These are phyloP conservation scores for Babesia bovis DNA, from an alignment of 169 alveolate genomes.

Conservation along the genomic window DNA sequence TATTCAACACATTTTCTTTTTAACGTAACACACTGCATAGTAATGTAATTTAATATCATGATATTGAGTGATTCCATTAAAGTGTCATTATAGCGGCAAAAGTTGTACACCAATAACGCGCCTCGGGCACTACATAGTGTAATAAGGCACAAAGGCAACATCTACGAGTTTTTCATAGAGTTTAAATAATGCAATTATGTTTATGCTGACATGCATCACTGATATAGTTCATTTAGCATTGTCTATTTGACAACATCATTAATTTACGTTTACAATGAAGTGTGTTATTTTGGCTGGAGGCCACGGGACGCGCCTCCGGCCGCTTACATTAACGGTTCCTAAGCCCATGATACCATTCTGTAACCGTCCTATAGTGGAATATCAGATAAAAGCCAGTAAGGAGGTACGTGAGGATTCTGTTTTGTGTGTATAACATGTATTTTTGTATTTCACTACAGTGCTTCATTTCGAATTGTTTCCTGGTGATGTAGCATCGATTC, in stretches of 20 bases:
- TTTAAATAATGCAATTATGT: no score
- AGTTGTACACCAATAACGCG: background rate
- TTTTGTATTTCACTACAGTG: background rate
- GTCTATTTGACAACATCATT: background rate
- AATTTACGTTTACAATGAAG: constrained; percentile 82
- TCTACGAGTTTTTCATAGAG: no score
- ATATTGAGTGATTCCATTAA: no score
- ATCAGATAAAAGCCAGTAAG: constrained; percentile 77
- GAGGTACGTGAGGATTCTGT: constrained; percentile 47
- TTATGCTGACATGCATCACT: background rate
- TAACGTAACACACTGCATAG: no score
- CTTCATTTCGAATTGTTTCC: background rate
- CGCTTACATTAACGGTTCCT: constrained; percentile 94
- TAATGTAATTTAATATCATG: no score
- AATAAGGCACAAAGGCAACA: no score
- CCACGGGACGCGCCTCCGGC: constrained; percentile 97
- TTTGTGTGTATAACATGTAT: no score
- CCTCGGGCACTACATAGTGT: background rate
- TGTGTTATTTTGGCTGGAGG: constrained; percentile 98
- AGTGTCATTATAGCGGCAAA: no score
- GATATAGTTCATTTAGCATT: background rate
- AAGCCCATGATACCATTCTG: constrained; percentile 95
- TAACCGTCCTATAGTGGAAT: constrained; percentile 91
- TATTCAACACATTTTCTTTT: no score
- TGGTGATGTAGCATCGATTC: background rate